Conservation (phyloP, 1,284 basidiomycete genomes). For the Coniferiporia weirii region DNA sequence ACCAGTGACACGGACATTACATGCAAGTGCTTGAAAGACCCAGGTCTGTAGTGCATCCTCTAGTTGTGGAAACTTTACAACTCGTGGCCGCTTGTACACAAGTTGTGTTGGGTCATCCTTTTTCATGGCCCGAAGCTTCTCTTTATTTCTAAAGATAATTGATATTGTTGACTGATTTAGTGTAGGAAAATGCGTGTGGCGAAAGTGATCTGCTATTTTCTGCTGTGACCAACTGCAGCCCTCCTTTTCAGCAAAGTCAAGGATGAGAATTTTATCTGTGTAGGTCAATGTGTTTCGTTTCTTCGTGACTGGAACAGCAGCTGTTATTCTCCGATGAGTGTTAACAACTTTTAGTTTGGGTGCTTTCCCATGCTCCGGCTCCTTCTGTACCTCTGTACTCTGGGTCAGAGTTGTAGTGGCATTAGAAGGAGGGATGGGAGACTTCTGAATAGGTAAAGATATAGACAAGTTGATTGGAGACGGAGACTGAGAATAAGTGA, state of each 20-base stretch:
- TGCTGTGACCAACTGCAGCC: not conserved
- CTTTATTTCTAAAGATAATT: not conserved
- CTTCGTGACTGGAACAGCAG: not conserved
- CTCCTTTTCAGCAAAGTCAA: not conserved
- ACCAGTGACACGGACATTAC: not conserved
- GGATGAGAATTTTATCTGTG: not conserved
- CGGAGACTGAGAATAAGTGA: not conserved
- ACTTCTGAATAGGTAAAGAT: not conserved
- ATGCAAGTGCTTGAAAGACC: not conserved
- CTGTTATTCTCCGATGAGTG: not conserved
- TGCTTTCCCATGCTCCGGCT: not conserved
- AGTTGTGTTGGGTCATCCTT: not conserved
- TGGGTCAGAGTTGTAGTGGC: too few species aligned
- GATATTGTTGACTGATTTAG: not conserved
- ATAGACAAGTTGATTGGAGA: not conserved
- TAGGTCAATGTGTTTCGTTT: not conserved
- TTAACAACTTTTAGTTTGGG: not conserved
- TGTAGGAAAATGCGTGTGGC: not conserved
- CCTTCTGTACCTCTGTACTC: too few species aligned
- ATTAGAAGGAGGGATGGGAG: not conserved
- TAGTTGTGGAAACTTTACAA: not conserved
- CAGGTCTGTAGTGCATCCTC: not conserved
- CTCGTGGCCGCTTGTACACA: not conserved
- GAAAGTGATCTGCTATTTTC: not conserved
- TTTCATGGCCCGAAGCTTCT: not conserved